Conservation (phyloP, 208 protist species). For the Leishmania major region DNA sequence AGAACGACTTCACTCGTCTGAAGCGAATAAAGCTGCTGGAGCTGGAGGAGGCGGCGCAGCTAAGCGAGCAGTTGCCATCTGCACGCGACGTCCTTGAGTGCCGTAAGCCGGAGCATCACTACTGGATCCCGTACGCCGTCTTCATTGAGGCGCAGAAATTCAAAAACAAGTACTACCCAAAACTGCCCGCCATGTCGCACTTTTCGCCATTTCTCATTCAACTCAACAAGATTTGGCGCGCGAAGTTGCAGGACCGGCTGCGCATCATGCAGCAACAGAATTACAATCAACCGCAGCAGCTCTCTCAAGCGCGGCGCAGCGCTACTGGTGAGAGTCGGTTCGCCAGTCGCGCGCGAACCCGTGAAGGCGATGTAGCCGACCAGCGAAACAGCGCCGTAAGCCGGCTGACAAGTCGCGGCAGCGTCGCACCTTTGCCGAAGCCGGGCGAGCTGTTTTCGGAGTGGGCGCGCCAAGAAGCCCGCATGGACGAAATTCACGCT, state of each 20-base stretch:
- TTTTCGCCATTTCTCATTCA: constrained; percentile 87
- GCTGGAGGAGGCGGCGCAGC: constrained; percentile 57
- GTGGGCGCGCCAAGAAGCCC: constrained; percentile 17
- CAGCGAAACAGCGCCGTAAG: not conserved
- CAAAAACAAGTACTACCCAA: constrained; percentile 80
- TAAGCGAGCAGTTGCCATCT: constrained; percentile 48
- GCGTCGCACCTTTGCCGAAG: not conserved
- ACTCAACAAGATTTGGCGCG: constrained; percentile 82
- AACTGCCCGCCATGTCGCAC: constrained; percentile 61
- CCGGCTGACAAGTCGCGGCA: constrained; percentile 3
- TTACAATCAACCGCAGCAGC: constrained; percentile 18
- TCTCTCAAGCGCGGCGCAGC: not conserved
- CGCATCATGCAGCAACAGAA: constrained; percentile 38
- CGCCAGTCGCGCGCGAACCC: constrained; percentile 2
- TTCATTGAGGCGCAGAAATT: constrained; percentile 84
- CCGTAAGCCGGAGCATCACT: constrained; percentile 73
- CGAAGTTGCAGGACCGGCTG: constrained; percentile 59
- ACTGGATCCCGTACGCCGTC: constrained; percentile 84
- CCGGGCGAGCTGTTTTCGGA: constrained; percentile 15
- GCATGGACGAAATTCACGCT: constrained; percentile 31
- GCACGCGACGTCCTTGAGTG: constrained; percentile 75
- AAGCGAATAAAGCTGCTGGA: constrained; percentile 70
- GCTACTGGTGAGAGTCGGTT: not conserved
- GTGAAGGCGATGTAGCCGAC: not conserved
- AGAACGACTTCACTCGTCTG: constrained; percentile 72